A percentile compares a stretch with the other conserved stretches of the same genome.
Evolutionary conservation across 352 stramenopile species (phyloP).

Genomic region (Pythium rhizo-oryzae): DNA sequence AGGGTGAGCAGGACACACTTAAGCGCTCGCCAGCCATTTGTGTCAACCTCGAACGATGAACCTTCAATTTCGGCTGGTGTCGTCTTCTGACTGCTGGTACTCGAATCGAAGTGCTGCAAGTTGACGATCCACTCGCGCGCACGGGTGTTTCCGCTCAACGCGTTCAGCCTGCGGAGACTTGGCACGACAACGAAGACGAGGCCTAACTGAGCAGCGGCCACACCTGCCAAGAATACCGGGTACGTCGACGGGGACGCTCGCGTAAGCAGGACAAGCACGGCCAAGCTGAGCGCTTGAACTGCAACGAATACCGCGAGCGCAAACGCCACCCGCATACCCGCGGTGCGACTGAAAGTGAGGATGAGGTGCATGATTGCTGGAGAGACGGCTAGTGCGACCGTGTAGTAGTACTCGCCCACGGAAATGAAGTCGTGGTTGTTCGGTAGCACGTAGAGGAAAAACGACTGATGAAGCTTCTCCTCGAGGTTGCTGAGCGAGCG

Average conservation of each 20-base stretch:
- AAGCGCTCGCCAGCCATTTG: slow-evolving; percentile 29
- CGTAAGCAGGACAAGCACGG: neutral
- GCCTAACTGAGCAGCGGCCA: neutral
- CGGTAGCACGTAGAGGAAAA: slow-evolving; percentile 86
- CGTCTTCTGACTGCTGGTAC: neutral
- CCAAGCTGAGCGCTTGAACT: slow-evolving; percentile 9
- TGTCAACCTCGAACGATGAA: slow-evolving; percentile 7
- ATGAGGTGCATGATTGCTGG: slow-evolving; percentile 69
- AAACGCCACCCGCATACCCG: slow-evolving; percentile 69
- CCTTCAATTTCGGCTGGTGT: neutral
- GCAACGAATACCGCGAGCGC: slow-evolving; percentile 54
- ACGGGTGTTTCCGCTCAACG: slow-evolving; percentile 11
- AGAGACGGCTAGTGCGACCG: slow-evolving; percentile 65
- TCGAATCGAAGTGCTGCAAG: slow-evolving; percentile 20
- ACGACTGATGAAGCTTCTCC: slow-evolving; percentile 90
- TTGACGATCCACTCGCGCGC: slow-evolving; percentile 15
- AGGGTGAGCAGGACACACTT: slow-evolving; percentile 30
- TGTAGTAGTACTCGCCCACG: slow-evolving; percentile 88
- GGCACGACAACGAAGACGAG: slow-evolving; percentile 12
- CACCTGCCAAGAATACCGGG: neutral
- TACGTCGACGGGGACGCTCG: neutral
- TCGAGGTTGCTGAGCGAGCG: slow-evolving; percentile 87
- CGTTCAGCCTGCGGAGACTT: neutral
- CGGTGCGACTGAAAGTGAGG: slow-evolving; percentile 47
- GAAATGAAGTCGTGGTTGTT: slow-evolving; percentile 80